Base-by-base conservation (phyloP, 2,329 filamentous ascomycete species). In the Trichophyton benhamiae region DNA sequence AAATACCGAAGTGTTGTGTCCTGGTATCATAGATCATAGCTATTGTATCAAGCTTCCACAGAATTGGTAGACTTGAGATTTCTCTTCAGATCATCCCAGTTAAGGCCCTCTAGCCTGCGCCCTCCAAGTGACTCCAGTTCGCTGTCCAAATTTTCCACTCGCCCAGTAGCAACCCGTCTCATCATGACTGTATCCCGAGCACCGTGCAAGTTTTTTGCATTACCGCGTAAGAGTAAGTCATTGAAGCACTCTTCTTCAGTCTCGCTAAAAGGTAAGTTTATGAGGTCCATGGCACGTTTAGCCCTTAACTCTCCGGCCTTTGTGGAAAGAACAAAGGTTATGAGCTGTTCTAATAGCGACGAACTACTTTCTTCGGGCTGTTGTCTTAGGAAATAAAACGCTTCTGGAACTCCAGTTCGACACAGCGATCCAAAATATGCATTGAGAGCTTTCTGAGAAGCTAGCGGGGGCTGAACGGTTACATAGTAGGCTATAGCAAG, bases 401-500 rank as follows among this genome's bases (percentile, higher is more conserved):
- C 86, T 68, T 91, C 87, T 0, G 83, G 82, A 3, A 91, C 78
- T 67, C 82, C 88, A 6, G 85, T 83, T 41, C 78, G 78, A 1
- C 85, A 82, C 57, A 94, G 79, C 6, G 87, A 85, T 48, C 82
- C 80, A 67, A 90, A 91, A 38, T 91, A 83, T 6, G 85, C 78
- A 63, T 83, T 79, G 8, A 89, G 78, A 0, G 87, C 83, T 30
- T 79, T 77, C 1, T 81, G 77, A 0, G 80, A 82, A 66, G 82
- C 82, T n/a, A 95, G 77, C 20, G 87, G 83, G 1, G 90, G 89
- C 65, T 85, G 85, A 0, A 87, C 85, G 11, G 86, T 83, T 66
- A 91, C 81, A 74, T 88, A 94, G 74, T 94, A 95, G 9, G 88
- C 86, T 30, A 94, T 79, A 0, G 88, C 82, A 1, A 91, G 79